phyloP scores from a whole-genome alignment of 2,329 filamentous ascomycete species.

The Calonectria pseudoreteaudii region DNA sequence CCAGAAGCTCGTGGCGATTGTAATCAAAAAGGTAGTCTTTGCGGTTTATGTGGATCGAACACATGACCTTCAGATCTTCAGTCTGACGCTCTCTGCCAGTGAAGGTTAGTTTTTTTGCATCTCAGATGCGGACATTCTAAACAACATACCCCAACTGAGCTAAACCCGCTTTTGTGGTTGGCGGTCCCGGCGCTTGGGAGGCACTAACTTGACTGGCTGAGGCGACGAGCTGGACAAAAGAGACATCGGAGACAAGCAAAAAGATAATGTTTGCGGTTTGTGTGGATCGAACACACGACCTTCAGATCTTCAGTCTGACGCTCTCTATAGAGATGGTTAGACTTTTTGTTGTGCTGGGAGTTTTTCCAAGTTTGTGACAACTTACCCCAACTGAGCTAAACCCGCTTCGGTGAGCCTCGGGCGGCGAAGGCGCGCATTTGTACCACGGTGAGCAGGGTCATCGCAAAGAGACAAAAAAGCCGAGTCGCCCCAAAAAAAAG shows the following conservation, averaged over 20 bases:
- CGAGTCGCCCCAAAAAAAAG: neutral
- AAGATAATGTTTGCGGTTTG: conserved; percentile 18
- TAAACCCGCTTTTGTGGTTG: conserved; percentile 23
- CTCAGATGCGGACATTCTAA: neutral
- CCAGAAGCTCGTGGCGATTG: too few species aligned
- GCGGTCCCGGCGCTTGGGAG: neutral
- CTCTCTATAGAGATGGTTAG: conserved; percentile 16
- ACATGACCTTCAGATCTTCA: conserved; percentile 29
- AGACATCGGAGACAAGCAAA: neutral
- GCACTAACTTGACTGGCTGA: neutral
- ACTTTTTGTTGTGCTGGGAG: neutral
- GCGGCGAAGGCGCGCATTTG: neutral
- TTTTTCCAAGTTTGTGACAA: neutral
- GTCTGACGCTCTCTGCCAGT: conserved; percentile 27
- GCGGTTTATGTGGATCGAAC: conserved; percentile 28
- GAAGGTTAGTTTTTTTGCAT: conserved; percentile 18
- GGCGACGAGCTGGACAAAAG: neutral
- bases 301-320: too few species aligned
- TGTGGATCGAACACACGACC: too few species aligned
- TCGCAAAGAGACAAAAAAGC: neutral
- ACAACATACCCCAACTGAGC: conserved; percentile 26
- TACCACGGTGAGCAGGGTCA: neutral
- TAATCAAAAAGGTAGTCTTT: conserved; percentile 9
- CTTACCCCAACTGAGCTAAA: conserved; percentile 28
- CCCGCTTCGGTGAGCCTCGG: conserved; percentile 9